Conservation (phyloP, 2,329 filamentous ascomycete species). For the Grosmannia penicillata region DNA sequence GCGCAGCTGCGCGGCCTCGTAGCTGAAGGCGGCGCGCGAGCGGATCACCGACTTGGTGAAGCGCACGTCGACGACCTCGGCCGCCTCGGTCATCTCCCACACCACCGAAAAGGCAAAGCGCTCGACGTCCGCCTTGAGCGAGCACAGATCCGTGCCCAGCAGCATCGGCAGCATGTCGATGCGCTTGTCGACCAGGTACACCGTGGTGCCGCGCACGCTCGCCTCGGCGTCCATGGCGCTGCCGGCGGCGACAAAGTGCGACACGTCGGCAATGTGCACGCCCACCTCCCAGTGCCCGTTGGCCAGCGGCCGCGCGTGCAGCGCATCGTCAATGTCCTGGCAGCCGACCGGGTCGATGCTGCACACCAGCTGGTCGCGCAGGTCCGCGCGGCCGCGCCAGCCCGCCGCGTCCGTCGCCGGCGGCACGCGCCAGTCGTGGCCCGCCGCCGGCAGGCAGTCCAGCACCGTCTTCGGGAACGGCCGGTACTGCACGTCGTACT, state of each 20-base stretch:
- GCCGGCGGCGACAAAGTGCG: constrained; percentile 92
- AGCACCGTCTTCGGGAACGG: constrained; percentile 93
- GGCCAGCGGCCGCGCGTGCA: constrained; percentile 70
- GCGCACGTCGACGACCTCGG: constrained; percentile 68
- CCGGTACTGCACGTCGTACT: constrained; percentile 95
- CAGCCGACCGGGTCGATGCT: constrained; percentile 94
- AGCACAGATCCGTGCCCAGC: constrained; percentile 90
- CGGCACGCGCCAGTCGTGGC: constrained; percentile 88
- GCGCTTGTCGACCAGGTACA: constrained; percentile 96
- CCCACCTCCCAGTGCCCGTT: constrained; percentile 95
- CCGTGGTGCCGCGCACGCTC: constrained; percentile 84
- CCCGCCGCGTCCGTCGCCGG: constrained; percentile 54
- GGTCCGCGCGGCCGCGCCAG: constrained; percentile 73
- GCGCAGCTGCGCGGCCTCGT: constrained; percentile 85
- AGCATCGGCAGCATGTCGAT: constrained; percentile 99
- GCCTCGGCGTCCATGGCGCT: constrained; percentile 97
- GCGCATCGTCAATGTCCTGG: constrained; percentile 94
- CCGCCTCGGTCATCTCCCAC: constrained; percentile 72
- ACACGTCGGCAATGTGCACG: constrained; percentile 98
- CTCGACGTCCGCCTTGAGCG: constrained; percentile 94
- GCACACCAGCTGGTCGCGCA: constrained; percentile 78
- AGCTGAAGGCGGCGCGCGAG: constrained; percentile 92
- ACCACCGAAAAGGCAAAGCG: constrained; percentile 73
- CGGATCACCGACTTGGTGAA: constrained; percentile 98
- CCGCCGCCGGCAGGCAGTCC: constrained; percentile 81